Conservation (phyloP, 176 grass and related monocot genomes). For the Coix lacrymajobi region DNA sequence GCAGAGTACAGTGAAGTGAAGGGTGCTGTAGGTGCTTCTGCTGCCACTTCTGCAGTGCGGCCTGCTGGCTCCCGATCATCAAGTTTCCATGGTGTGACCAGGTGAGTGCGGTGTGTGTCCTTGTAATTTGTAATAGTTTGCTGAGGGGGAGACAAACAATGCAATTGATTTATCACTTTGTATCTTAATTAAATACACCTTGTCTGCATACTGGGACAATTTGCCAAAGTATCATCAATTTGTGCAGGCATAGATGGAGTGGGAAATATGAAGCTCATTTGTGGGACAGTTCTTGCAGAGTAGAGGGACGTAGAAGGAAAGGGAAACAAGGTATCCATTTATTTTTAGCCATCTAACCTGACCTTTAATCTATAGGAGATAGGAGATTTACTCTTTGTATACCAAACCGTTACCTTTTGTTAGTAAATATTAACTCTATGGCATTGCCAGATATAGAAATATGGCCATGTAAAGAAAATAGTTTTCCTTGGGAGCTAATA, state of each 20-base stretch:
- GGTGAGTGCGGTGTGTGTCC: slow-evolving; percentile 29
- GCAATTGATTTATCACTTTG: neutral
- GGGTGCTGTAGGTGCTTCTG: slow-evolving; percentile 6
- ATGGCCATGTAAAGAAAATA: neutral
- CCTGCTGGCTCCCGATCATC: slow-evolving; percentile 52
- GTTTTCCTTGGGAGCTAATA: neutral
- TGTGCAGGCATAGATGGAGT: slow-evolving; percentile 90
- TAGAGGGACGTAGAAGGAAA: slow-evolving; percentile 88
- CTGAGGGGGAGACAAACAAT: neutral
- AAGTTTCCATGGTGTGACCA: slow-evolving; percentile 79
- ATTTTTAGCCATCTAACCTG: neutral
- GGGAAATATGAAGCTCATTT: slow-evolving; percentile 97
- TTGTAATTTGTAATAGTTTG: neutral
- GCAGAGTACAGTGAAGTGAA: slow-evolving; percentile 21
- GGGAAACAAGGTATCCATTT: slow-evolving; percentile 76
- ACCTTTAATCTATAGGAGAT: neutral
- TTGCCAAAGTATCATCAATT: slow-evolving; percentile 21
- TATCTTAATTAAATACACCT: slow-evolving; percentile 1
- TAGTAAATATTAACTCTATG: neutral
- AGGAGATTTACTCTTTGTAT: neutral
- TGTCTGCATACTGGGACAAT: slow-evolving; percentile 1
- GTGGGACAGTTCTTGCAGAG: slow-evolving; percentile 87
- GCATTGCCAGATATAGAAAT: neutral
- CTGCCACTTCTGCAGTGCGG: slow-evolving; percentile 11
- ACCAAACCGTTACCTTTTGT: neutral